Conservation (phyloP, 2,329 filamentous ascomycete genomes). For the Lasiodiplodia sp. region DNA sequence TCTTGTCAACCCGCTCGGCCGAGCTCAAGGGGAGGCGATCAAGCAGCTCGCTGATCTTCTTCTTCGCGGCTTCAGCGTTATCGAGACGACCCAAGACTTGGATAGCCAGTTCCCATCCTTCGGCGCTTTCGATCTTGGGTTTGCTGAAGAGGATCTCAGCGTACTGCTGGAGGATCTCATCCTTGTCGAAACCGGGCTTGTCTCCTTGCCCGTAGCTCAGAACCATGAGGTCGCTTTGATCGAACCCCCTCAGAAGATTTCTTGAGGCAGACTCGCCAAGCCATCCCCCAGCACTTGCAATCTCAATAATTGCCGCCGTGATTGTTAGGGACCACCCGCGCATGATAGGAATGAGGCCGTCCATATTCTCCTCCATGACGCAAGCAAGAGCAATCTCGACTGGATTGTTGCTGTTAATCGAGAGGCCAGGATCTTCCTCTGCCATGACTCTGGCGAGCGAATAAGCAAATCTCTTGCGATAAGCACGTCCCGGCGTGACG, state of each 20-base stretch:
- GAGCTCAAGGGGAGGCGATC: slow-evolving; percentile 76
- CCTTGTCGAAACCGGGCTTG: slow-evolving; percentile 70
- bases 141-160: slow-evolving; percentile 67
- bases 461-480: slow-evolving; percentile 65
- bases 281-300: slow-evolving; percentile 86
- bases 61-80: slow-evolving; percentile 72
- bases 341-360: slow-evolving; percentile 76
- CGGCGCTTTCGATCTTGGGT: slow-evolving; percentile 36
- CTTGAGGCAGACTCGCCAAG: slow-evolving; percentile 63
- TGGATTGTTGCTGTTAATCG: slow-evolving; percentile 76
- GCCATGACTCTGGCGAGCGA: slow-evolving; percentile 55
- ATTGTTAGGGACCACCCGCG: slow-evolving; percentile 82
- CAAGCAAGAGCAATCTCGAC: slow-evolving; percentile 84
- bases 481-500: slow-evolving; percentile 68
- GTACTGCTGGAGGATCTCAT: slow-evolving; percentile 80
- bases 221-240: slow-evolving; percentile 84
- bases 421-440: slow-evolving; percentile 70
- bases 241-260: slow-evolving; percentile 70
- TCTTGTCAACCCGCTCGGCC: slow-evolving; percentile 76
- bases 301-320: slow-evolving; percentile 79
- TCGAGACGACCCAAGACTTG: slow-evolving; percentile 84
- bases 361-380: slow-evolving; percentile 81
- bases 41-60: slow-evolving; percentile 77
- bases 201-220: slow-evolving; percentile 73
- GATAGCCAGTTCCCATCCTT: slow-evolving; percentile 82